Percentiles rank a stretch among this genome's conserved stretches.
These are phyloP conservation scores for Colletotrichum aenigma DNA, from an alignment of 2,329 filamentous ascomycete species.

Conservation along the genomic window DNA sequence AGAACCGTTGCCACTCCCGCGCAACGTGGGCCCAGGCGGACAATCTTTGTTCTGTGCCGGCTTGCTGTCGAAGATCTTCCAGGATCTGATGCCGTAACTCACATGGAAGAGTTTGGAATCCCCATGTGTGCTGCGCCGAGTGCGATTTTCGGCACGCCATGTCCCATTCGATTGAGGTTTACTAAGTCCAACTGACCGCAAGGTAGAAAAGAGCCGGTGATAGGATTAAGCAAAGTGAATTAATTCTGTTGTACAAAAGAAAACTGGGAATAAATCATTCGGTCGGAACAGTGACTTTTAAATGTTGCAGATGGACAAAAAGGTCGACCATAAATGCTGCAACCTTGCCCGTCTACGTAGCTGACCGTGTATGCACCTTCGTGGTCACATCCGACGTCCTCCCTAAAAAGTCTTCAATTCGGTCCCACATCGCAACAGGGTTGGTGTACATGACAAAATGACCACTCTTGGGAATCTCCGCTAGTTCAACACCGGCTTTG, in stretches of 20 bases:
- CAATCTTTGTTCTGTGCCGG: background rate
- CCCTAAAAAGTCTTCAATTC: background rate
- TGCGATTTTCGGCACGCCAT: background rate
- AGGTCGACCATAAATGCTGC: background rate
- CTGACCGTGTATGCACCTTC: background rate
- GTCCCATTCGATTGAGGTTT: too few species aligned
- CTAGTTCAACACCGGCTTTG: slow-evolving; percentile 22
- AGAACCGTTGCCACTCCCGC: background rate
- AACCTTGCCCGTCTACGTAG: background rate
- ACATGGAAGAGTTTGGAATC: accelerated
- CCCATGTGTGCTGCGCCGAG: background rate
- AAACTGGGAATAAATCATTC: too few species aligned
- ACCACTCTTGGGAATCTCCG: slow-evolving; percentile 23
- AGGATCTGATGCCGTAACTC: background rate
- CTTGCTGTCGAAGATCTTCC: background rate
- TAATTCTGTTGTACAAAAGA: too few species aligned
- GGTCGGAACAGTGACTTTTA: too few species aligned
- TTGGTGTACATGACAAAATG: slow-evolving; percentile 32
- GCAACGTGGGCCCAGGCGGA: background rate
- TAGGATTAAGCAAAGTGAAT: too few species aligned
- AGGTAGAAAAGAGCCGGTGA: too few species aligned
- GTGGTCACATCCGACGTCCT: background rate
- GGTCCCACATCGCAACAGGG: slow-evolving; percentile 10
- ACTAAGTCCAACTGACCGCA: too few species aligned
- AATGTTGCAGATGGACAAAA: background rate